A percentile compares a stretch with the other conserved stretches of the same genome.
Conservation (phyloP, 192 early-diverging fungal genomes). For the Coemansia sp. region DNA sequence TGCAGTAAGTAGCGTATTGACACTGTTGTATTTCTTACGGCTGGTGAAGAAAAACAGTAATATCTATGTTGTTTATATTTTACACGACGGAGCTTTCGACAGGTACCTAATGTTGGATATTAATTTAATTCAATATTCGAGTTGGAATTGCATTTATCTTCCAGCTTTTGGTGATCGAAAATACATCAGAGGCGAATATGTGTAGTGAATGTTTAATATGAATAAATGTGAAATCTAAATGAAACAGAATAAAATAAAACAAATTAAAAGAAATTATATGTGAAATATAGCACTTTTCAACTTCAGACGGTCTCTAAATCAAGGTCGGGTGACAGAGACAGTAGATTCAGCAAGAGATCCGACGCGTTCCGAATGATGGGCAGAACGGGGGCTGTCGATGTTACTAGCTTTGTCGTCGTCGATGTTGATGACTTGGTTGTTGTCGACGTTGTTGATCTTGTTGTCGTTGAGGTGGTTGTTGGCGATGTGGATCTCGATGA, state of each 20-base stretch:
- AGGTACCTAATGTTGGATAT: no score
- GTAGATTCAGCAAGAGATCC: not conserved
- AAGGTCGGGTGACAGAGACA: not conserved
- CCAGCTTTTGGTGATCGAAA: no score
- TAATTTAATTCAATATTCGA: no score
- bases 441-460: not conserved
- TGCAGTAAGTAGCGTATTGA: slow-evolving; percentile 6
- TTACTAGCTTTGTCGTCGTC: not conserved
- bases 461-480: no score
- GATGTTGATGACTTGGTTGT: not conserved
- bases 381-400: not conserved
- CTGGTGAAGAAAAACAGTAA: slow-evolving; percentile 2
- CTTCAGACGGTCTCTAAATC: not conserved
- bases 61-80: no score
- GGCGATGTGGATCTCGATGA: not conserved
- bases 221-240: not conserved
- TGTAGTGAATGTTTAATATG: no score
- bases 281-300: not conserved
- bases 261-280: no score
- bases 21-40: not conserved
- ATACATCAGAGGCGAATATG: no score
- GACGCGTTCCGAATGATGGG: not conserved
- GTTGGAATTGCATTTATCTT: no score
- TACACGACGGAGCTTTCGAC: no score
- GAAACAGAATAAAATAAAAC: not conserved